These are phyloP conservation scores for Kluyveromyces starmeri DNA, from an alignment of 805 yeast species.

Conservation along the genomic window DNA sequence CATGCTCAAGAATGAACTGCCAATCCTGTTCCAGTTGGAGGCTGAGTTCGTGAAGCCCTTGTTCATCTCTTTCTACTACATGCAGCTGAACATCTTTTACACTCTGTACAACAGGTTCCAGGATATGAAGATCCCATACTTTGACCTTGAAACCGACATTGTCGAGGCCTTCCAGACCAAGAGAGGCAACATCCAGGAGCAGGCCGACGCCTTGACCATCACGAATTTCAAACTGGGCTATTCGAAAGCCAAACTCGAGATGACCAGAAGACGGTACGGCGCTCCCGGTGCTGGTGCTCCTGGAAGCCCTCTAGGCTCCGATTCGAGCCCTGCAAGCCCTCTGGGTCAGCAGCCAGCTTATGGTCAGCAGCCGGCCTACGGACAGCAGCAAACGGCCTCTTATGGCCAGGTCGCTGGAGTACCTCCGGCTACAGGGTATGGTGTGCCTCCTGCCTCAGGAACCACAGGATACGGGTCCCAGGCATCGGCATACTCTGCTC, in stretches of 20 bases:
- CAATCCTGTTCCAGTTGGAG: slow-evolving; percentile 78
- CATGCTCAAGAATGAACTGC: slow-evolving; percentile 84
- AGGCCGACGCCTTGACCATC: slow-evolving; percentile 79
- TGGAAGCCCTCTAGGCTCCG: slow-evolving; percentile 24
- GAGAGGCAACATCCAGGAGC: slow-evolving; percentile 87
- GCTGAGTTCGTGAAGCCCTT: slow-evolving; percentile 88
- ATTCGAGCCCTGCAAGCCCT: slow-evolving; percentile 14
- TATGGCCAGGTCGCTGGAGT: slow-evolving; percentile 12
- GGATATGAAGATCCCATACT: slow-evolving; percentile 94
- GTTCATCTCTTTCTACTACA: slow-evolving; percentile 88
- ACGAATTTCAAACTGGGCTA: slow-evolving; percentile 87
- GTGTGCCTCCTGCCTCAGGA: slow-evolving; percentile 15
- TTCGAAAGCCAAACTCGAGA: slow-evolving; percentile 75
- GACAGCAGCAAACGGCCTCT: slow-evolving; percentile 11
- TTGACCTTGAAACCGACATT: slow-evolving; percentile 78
- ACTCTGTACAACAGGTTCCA: slow-evolving; percentile 86
- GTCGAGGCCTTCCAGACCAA: slow-evolving; percentile 69
- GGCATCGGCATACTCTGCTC: slow-evolving; percentile 10
- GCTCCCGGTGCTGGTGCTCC: slow-evolving; percentile 28
- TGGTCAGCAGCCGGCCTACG: slow-evolving; percentile 13
- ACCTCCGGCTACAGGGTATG: slow-evolving; percentile 8
- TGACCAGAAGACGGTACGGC: slow-evolving; percentile 69
- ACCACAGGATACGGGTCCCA: no score
- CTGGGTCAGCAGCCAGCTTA: slow-evolving; percentile 14
- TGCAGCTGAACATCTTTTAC: slow-evolving; percentile 96